Evolutionary conservation across 208 protist species (phyloP).

Genomic region (Crithidia bombi): DNA sequence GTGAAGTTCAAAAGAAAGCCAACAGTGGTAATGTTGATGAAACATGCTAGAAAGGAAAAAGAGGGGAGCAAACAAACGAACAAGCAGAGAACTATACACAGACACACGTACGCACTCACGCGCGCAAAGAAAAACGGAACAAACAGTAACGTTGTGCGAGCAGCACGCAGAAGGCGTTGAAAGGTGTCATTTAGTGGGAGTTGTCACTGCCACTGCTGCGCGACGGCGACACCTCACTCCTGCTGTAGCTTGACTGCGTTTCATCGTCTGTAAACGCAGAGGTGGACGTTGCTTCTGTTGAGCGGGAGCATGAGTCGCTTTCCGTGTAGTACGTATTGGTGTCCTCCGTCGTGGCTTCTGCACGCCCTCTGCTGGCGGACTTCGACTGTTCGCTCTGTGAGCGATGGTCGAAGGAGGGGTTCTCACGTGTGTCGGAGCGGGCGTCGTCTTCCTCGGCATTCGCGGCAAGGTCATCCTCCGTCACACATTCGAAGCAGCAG

Average conservation of each 20-base stretch:
- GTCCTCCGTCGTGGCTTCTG: background rate
- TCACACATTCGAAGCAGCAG: constrained; percentile 19
- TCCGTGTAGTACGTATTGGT: background rate
- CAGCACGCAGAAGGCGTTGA: too few species aligned
- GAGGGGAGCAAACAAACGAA: background rate
- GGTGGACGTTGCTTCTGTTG: too few species aligned
- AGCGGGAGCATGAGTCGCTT: background rate
- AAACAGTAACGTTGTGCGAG: too few species aligned
- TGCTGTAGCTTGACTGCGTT: background rate
- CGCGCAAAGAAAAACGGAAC: background rate
- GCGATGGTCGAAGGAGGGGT: background rate
- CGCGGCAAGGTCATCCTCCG: constrained; percentile 4
- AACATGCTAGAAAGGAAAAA: constrained; percentile 1
- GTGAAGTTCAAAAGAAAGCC: background rate
- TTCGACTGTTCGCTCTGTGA: background rate
- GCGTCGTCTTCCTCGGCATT: background rate
- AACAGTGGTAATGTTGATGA: too few species aligned
- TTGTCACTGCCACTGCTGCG: background rate
- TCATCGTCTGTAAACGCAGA: background rate
- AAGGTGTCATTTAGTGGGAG: too few species aligned
- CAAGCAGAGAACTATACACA: background rate
- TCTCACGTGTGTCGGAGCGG: background rate
- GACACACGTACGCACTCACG: constrained; percentile 4
- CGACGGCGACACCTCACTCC: background rate
- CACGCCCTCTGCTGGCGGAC: background rate